Base-by-base conservation (phyloP, 2,329 filamentous ascomycete species). In the Hymenotorrendiella dingleyae region DNA sequence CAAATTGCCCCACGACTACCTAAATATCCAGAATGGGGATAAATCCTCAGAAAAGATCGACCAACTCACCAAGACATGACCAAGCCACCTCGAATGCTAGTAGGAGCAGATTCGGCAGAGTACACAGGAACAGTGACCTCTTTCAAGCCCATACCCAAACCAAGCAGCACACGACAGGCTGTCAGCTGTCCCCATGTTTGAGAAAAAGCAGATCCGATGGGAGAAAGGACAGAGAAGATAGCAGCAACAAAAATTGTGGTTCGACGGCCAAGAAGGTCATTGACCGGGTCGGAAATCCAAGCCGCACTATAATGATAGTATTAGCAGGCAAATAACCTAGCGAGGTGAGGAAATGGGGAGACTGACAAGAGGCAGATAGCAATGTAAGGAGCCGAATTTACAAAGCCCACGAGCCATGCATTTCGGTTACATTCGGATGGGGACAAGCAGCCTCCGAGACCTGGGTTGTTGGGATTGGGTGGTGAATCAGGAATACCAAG, bases 1-100 rank as follows among this genome's bases (percentile, higher is more conserved):
- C n/a, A n/a, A n/a, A n/a, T n/a, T n/a, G n/a, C n/a, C n/a, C n/a
- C n/a, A n/a, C n/a, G n/a, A n/a, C n/a, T n/a, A n/a, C n/a, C n/a
- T n/a, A n/a, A n/a, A n/a, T n/a, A n/a, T n/a, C n/a, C n/a, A n/a
- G n/a, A n/a, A n/a, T n/a, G n/a, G n/a, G n/a, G n/a, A n/a, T n/a
- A n/a, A n/a, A n/a, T n/a, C n/a, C n/a, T n/a, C n/a, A n/a, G n/a
- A n/a, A n/a, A n/a, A n/a, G n/a, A n/a, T n/a, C n/a, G n/a, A n/a
- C n/a, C n/a, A n/a, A n/a, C n/a, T n/a, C n/a, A 82, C 86, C 86
- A 93, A 47, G 80, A 82, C 86, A 91, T 91, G 50, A 90, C 85
- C 16, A 93, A 68, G 4, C 82, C 73, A 44, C 74, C 74, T 30
- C 74, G 68, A 47, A 78, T 70, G 6, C 58, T 52, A 5, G 72